These are phyloP conservation scores for Cicer judaicum DNA, from an alignment of 306 rosid species.

Conservation along the genomic window DNA sequence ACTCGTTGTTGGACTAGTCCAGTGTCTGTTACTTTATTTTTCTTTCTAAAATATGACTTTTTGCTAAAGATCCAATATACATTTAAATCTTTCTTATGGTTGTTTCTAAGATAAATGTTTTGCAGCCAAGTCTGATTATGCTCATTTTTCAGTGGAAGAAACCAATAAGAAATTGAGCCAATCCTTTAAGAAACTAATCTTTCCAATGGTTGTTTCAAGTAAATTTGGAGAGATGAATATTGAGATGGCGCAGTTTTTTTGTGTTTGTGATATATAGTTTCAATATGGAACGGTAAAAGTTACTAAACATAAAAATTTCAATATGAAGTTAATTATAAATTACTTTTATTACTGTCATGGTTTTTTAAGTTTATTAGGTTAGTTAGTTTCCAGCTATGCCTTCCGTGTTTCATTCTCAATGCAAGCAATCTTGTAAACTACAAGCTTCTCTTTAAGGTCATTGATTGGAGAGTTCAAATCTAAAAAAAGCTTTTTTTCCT, in stretches of 20 bases:
- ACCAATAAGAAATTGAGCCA: too few species aligned
- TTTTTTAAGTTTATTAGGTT: constrained; percentile 51
- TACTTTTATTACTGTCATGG: too few species aligned
- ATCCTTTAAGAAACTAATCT: too few species aligned
- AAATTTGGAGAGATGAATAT: neutral
- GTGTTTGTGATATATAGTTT: neutral
- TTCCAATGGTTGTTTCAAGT: too few species aligned
- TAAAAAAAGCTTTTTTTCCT: constrained; percentile 79
- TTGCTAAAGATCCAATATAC: neutral
- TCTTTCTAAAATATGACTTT: neutral
- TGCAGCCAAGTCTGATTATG: neutral
- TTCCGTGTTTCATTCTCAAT: constrained; percentile 91
- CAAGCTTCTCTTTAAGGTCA: constrained; percentile 81
- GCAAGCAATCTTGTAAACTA: constrained; percentile 83
- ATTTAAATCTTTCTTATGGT: constrained; percentile 21
- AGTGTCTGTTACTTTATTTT: neutral
- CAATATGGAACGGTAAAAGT: too few species aligned
- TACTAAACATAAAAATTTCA: too few species aligned
- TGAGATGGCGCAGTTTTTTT: neutral
- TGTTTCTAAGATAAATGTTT: constrained; percentile 3
- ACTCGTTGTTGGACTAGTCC: neutral
- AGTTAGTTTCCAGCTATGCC: constrained; percentile 82
- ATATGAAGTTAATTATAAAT: too few species aligned
- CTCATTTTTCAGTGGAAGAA: constrained; percentile 80
- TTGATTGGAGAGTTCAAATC: constrained; percentile 87